Evolutionary conservation across 139 green algal genomes (phyloP).

Genomic region (Raphidocelis subcapitata): DNA sequence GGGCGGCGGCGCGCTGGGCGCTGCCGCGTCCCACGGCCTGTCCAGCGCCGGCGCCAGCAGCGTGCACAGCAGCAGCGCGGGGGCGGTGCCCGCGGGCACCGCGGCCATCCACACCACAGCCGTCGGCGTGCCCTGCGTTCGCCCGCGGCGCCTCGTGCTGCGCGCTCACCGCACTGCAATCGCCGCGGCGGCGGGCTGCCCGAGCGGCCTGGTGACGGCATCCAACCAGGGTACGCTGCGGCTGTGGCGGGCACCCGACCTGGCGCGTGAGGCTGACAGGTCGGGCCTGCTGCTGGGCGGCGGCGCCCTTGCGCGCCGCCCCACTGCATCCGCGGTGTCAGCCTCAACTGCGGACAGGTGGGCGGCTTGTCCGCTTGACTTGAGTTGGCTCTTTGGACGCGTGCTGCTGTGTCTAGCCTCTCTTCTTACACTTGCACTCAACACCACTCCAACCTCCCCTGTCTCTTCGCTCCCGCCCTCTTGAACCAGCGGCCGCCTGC

Average conservation of each 20-base stretch:
- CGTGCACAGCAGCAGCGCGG: not conserved
- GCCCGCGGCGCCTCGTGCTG: not conserved
- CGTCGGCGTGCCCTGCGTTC: not conserved
- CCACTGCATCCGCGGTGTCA: no score
- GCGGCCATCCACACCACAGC: not conserved
- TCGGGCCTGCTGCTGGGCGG: slow-evolving; percentile 25
- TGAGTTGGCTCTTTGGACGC: no score
- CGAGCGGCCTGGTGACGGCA: slow-evolving; percentile 27
- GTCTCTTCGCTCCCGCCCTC: no score
- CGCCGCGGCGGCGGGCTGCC: not conserved
- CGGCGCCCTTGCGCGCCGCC: not conserved
- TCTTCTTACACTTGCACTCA: no score
- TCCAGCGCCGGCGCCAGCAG: not conserved
- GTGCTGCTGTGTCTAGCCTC: no score
- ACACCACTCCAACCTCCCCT: no score
- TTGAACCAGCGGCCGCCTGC: no score
- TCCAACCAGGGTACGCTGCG: slow-evolving; percentile 39
- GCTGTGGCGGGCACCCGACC: slow-evolving; percentile 36
- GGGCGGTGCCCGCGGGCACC: not conserved
- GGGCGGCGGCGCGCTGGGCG: not conserved
- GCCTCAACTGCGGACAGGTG: no score
- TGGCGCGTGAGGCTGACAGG: slow-evolving; percentile 35
- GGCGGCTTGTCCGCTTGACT: no score
- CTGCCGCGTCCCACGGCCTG: not conserved
- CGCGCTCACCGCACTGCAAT: slow-evolving; percentile 10